phyloP scores from a whole-genome alignment of 805 yeast genomes.

The Saccharomycopsis oosterbeekiorum region DNA sequence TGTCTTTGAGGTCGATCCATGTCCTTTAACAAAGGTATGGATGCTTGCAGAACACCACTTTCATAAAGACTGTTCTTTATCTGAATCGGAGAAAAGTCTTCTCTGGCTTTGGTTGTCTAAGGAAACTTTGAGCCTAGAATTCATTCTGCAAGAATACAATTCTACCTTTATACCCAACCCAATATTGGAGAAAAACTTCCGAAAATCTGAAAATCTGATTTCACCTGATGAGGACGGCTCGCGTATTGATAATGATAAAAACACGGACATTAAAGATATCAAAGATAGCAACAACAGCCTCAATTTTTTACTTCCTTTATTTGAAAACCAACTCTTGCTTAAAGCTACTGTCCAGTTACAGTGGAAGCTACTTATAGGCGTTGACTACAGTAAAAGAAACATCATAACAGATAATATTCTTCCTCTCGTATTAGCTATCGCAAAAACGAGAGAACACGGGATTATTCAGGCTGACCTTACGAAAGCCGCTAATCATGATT shows the following conservation, averaged over 20 bases:
- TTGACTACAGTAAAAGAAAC: not conserved
- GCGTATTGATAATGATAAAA: not conserved
- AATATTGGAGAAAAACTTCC: not conserved
- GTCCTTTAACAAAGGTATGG: not conserved
- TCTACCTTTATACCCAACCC: not conserved
- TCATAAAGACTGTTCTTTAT: not conserved
- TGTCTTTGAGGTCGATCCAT: not conserved
- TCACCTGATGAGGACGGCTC: not conserved
- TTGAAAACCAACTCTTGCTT: not conserved
- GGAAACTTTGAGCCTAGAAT: not conserved
- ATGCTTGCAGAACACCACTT: not conserved
- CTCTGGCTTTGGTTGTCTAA: slow-evolving; percentile 6
- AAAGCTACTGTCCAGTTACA: not conserved
- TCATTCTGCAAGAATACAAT: not conserved
- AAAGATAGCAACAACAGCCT: not conserved
- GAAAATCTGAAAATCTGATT: not conserved
- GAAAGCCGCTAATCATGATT: slow-evolving; percentile 3
- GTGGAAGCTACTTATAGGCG: slow-evolving; percentile 5
- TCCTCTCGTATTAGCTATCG: slow-evolving; percentile 2
- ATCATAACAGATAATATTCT: slow-evolving; percentile 2
- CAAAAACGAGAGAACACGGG: slow-evolving; percentile 3
- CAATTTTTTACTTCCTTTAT: not conserved
- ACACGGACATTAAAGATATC: not conserved
- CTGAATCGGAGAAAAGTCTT: not conserved
- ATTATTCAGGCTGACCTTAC: slow-evolving; percentile 1